Evolutionary conservation across 2,329 filamentous ascomycete species (phyloP).

Genomic region (Epichloe aotearoae): DNA sequence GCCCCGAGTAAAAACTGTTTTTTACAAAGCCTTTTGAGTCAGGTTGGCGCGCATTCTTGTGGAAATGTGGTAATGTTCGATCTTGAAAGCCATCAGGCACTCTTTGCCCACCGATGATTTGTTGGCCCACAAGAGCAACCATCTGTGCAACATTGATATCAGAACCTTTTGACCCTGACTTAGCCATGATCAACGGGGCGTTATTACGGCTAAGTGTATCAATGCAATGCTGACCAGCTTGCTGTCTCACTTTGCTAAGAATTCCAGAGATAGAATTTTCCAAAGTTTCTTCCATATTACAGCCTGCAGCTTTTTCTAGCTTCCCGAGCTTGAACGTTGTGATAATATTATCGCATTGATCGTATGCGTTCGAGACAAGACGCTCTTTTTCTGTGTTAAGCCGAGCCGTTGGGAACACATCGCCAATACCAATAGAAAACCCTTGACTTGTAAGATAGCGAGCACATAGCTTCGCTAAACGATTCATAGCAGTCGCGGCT

Average conservation of each 20-base stretch:
- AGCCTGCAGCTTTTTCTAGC: constrained; percentile 75
- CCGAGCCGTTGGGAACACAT: constrained; percentile 70
- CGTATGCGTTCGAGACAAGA: constrained; percentile 67
- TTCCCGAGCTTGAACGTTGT: constrained; percentile 66
- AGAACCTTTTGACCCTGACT: constrained; percentile 91
- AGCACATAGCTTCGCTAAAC: constrained; percentile 80
- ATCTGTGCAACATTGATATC: constrained; percentile 98
- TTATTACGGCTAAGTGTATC: constrained; percentile 83
- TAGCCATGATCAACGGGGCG: constrained; percentile 90
- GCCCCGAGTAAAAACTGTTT: constrained; percentile 96
- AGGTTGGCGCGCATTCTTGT: constrained; percentile 84
- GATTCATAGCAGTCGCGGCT: constrained; percentile 85
- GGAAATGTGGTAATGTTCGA: constrained; percentile 85
- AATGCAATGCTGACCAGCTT: constrained; percentile 84
- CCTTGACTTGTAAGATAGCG: constrained; percentile 79
- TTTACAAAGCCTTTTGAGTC: constrained; percentile 92
- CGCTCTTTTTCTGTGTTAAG: constrained; percentile 61
- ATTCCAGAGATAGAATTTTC: constrained; percentile 86
- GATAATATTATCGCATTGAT: constrained; percentile 72
- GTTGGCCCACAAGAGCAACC: constrained; percentile 93
- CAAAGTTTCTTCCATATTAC: constrained; percentile 81
- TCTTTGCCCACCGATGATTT: constrained; percentile 90
- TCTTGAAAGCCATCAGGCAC: constrained; percentile 95
- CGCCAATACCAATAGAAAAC: constrained; percentile 91
- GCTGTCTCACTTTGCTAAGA: constrained; percentile 79